Evolutionary conservation across 192 early-diverging fungal genomes (phyloP), one percentile per base, ranked within the genome.

Genomic region (Rhizoclosmatium globosum): DNA sequence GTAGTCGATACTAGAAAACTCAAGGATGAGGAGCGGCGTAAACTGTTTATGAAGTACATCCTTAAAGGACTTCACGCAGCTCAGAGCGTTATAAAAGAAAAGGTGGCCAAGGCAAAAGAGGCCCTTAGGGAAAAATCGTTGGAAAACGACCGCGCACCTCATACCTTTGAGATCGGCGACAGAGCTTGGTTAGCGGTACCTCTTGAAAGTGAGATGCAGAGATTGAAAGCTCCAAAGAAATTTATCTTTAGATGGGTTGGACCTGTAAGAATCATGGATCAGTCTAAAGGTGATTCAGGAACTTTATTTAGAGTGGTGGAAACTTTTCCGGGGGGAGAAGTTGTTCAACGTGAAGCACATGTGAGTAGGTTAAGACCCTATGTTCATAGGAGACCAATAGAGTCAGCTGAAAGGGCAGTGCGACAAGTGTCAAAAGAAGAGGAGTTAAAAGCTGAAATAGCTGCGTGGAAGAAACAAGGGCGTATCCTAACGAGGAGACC

Each of bases 281-380:
- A 23, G 31, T 64, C 62, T 13, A 31, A 31, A 11, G 62, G 62
- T 11, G 23, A 9, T 41, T 19, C 15, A 11, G 31, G 23, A 31
- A 31, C 62, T 31, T 31, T 13, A n/a, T 64, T 19, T 23, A 64
- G 17, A 19, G 62, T 64, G 9, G 62, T 64, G 9, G 62, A 64
- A 64, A 64, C 62, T 31, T 64, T 64, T 31, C 62, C 62, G 31
- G 62, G 62, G 9, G 62, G 62, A n/a, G 62, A n/a, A n/a, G 31
- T 64, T 0, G 23, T 23, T 13, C 23, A 11, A 13, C 62, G 62
- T 19, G 23, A 64, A 13, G 62, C 31, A 31, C 62, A 64, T 31
- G 62, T 64, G 15, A 64, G 62, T 64, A 64, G 64, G 31, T 31
- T 65, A 11, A 11, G 64, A 65, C 64, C 64, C 13, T 65, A 19